Base-by-base conservation (phyloP, 1,139 yeast species). In the Candida glucosophila region DNA sequence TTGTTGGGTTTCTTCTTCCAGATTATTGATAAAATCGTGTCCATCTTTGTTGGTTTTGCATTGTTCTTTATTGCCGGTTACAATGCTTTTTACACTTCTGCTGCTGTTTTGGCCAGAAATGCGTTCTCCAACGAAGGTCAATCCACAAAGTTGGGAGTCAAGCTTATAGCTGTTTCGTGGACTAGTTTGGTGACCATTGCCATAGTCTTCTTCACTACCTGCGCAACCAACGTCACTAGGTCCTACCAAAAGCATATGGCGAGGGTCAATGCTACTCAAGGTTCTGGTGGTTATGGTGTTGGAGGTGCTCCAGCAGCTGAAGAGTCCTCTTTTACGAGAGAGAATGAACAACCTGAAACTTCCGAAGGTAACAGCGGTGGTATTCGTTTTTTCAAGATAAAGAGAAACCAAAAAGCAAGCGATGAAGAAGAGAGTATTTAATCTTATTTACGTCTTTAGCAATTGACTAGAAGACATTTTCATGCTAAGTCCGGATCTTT, bases 311-410 rank as follows among this genome's bases (percentile, higher is more conserved):
- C 35, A 13, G 48, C 41, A 19, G 56, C 52, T 27, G 72, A 65
- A 41, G 61, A 59, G 29, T 57, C 66, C 15, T 60, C 69, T n/a
- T 63, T 61, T 43, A 62, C 69, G 29, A 60, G 69, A 52, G 35
- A 54, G 23, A 47, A 52, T 15, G 45, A 51, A 14, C 53, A 44
- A 25, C 41, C 42, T 29, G 47, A 46, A 23, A 37, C 42, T 27
- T 58, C 53, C 36, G 60, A 70, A 39, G 55, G 51, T 22, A 44
- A 45, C 33, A 49, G 53, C 34, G 76, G 80, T 25, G 90, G 88
- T 29, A 78, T 79, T 43, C 75, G 82, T 53, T 79, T 79, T 56
- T 79, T 79, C 63, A 77, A 76, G 46, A 76, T 79, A 34, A 77
- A 77, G 58, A 77, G 85, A 62, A 73, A 73, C 51, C 73, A 73